Base-by-base conservation (phyloP, 2,329 filamentous ascomycete genomes). In the Nothophoma quercina region DNA sequence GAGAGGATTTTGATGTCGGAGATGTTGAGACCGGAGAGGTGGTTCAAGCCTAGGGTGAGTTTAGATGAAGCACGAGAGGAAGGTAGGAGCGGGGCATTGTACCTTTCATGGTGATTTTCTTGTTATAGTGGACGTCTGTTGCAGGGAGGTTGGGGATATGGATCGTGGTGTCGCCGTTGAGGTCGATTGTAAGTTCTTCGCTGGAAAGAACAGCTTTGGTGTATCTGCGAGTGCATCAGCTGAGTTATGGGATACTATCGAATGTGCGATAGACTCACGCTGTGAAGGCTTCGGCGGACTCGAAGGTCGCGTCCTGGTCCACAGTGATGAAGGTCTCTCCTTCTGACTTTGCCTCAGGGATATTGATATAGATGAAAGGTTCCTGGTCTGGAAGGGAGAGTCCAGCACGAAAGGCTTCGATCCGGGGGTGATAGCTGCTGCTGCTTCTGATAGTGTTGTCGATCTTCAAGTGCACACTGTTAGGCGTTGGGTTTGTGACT, bases 101-200 rank as follows among this genome's bases (percentile, higher is more conserved):
- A 85, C 84, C 83, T 64, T 81, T 83, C 76, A 85, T 80, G n/a
- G 75, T 77, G n/a, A 81, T 74, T 2, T 78, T 77, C 62, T 85
- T 80, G 68, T 86, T 79, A 65, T 84, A 87, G 32, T 81, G 72
- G 18, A 86, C 79, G 1, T 67, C 74, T 4, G 76, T 80, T 34
- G 73, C 76, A 0, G 80, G 82, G 35, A 87, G 69, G 2, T 68
- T 71, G 1, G 79, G 80, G 36, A 81, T 70, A 62, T 83, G 80
- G 51, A 87, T 59, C 1, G 73, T 73, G 0, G 83, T 83, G 51
- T 73, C 77, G 39, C 85, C 85, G 13, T 77, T 72, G 29, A 87
- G 68, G 21, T 77, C 76, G 41, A 86, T 67, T 1, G 74, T 67
- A 38, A 85, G 76, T 10, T 77, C 74, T 55, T 85, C 79, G 28